A percentile compares a stretch with the other conserved stretches of the same genome.
Conservation (phyloP, 495 filamentous ascomycete species). For the Daldinia vernicosa region DNA sequence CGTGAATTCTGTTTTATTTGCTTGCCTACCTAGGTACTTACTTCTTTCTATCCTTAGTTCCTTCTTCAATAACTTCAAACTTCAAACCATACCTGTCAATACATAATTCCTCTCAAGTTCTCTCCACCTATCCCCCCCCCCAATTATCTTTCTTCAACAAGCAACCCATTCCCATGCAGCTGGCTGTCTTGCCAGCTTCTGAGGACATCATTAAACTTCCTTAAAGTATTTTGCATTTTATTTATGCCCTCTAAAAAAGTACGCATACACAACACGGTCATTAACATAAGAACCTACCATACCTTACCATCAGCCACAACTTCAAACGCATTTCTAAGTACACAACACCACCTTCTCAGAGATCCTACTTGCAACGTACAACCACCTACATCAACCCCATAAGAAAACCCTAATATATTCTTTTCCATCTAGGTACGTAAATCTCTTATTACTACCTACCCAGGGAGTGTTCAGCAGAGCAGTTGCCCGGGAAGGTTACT, state of each 20-base stretch:
- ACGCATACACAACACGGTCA: background rate
- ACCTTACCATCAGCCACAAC: background rate
- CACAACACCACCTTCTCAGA: background rate
- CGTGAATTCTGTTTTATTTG: background rate
- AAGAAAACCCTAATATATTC: background rate
- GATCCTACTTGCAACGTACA: background rate
- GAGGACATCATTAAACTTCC: background rate
- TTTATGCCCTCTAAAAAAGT: background rate
- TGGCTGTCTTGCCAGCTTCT: background rate
- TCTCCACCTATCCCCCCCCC: background rate
- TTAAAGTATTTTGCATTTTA: background rate
- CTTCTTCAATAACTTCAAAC: background rate
- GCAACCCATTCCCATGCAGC: background rate
- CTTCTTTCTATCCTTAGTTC: too few relatives aligned
- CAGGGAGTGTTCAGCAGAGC: background rate
- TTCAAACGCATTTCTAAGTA: background rate
- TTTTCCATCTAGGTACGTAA: background rate
- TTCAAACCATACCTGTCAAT: background rate
- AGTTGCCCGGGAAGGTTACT: background rate
- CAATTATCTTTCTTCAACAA: background rate
- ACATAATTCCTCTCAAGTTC: background rate
- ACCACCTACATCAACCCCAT: background rate
- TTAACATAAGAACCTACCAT: background rate
- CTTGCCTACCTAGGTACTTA: background rate
- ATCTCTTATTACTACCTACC: background rate